Conservation (phyloP, 2,329 filamentous ascomycete species). For the Colletotrichum gloeosporioides region DNA sequence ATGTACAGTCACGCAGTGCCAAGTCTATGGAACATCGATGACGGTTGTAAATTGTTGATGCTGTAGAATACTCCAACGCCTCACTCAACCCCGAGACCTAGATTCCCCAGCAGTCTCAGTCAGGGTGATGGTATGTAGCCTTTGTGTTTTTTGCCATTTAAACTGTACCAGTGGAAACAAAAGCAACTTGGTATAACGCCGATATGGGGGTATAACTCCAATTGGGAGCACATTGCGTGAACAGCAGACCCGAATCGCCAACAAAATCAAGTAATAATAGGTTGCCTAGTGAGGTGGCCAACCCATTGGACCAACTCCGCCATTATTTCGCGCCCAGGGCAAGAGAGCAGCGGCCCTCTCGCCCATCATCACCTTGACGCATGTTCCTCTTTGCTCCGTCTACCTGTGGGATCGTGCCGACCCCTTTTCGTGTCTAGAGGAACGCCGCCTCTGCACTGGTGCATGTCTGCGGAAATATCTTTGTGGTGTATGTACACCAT, state of each 20-base stretch:
- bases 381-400: background rate
- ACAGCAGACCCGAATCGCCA: background rate
- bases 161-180: background rate
- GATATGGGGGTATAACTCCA: slow-evolving; percentile 12
- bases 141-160: background rate
- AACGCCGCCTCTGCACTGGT: background rate
- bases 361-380: background rate
- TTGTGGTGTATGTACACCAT: background rate
- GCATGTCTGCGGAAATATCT: background rate
- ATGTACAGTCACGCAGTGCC: background rate
- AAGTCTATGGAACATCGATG: background rate
- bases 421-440: background rate
- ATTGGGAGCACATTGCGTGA: background rate
- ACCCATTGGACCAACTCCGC: background rate
- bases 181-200: background rate
- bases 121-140: background rate
- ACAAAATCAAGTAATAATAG: background rate
- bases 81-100: background rate
- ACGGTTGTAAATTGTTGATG: background rate
- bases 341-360: background rate
- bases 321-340: background rate
- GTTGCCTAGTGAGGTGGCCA: background rate
- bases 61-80: background rate
- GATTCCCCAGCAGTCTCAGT: background rate
- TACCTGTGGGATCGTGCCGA: background rate